phyloP scores from a whole-genome alignment of 805 yeast species.

The Candida ipomoeae region DNA sequence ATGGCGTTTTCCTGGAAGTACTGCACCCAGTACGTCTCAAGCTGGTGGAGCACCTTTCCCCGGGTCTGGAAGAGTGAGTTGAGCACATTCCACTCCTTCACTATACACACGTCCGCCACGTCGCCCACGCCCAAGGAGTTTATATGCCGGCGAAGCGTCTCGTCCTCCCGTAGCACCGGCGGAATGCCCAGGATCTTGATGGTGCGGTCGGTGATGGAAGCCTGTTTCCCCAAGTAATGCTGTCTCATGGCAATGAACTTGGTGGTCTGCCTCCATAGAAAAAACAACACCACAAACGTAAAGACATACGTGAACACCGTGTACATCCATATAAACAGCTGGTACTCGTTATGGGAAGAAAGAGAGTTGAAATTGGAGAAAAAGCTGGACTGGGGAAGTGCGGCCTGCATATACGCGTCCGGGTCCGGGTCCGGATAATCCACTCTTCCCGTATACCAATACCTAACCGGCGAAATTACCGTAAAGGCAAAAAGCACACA shows the following conservation, averaged over 20 bases:
- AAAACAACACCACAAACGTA: slow-evolving; percentile 59
- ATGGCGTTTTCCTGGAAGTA: slow-evolving; percentile 46
- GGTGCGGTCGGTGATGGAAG: slow-evolving; percentile 87
- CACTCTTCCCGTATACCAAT: slow-evolving; percentile 74
- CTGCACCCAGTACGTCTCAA: slow-evolving; percentile 72
- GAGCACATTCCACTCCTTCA: slow-evolving; percentile 80
- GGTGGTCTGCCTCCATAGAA: slow-evolving; percentile 64
- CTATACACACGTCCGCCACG: slow-evolving; percentile 71
- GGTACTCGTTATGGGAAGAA: slow-evolving; percentile 24
- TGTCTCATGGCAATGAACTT: slow-evolving; percentile 78
- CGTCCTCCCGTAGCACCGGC: slow-evolving; percentile 66
- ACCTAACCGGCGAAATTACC: slow-evolving; percentile 80
- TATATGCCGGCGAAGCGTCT: slow-evolving; percentile 67
- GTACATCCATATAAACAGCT: slow-evolving; percentile 76
- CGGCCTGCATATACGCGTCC: slow-evolving; percentile 11
- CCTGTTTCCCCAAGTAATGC: slow-evolving; percentile 75
- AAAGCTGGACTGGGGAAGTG: not conserved
- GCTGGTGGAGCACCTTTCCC: slow-evolving; percentile 43
- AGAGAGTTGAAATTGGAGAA: not conserved
- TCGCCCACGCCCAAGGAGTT: slow-evolving; percentile 76
- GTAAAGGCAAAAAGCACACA: slow-evolving; percentile 68
- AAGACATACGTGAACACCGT: slow-evolving; percentile 83
- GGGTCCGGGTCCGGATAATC: slow-evolving; percentile 37
- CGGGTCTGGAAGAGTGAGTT: slow-evolving; percentile 64
- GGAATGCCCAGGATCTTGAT: slow-evolving; percentile 87